Percentiles rank a stretch among this genome's conserved stretches.
Evolutionary conservation across 1,284 basidiomycete species (phyloP).

Genomic region (Coniophora puteana): DNA sequence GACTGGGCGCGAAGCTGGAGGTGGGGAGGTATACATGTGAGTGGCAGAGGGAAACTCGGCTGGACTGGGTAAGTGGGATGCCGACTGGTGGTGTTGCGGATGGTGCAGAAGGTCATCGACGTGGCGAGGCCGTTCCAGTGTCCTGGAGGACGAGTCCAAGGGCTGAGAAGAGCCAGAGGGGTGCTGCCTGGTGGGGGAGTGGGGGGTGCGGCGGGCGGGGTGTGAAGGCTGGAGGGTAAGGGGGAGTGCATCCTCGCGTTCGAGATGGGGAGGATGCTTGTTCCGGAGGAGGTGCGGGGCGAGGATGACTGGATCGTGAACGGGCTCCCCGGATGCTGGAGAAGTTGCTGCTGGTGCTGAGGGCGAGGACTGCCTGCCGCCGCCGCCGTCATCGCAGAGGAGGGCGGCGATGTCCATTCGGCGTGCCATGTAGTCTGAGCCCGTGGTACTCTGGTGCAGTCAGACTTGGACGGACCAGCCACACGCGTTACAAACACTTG

Average conservation of each 20-base stretch:
- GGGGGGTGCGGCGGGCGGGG: constrained; percentile 18
- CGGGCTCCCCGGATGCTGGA: constrained; percentile 7
- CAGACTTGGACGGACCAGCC: too few species aligned
- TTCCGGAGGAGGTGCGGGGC: constrained; percentile 34
- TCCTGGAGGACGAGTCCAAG: constrained; percentile 1
- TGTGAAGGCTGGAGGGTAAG: constrained; percentile 17
- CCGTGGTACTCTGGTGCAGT: too few species aligned
- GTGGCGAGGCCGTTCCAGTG: constrained; percentile 14
- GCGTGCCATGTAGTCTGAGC: constrained; percentile 49
- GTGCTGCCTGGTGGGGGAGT: constrained; percentile 7
- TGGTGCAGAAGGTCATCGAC: constrained; percentile 21
- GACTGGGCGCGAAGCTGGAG: constrained; percentile 2
- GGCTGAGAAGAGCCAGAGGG: constrained; percentile 2
- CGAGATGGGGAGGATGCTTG: constrained; percentile 14
- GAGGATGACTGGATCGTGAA: constrained; percentile 31
- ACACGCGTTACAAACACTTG: too few species aligned
- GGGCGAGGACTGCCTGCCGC: constrained; percentile 13
- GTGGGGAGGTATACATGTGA: constrained; percentile 11
- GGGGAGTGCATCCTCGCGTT: constrained; percentile 20
- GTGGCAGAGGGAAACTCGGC: constrained; percentile 7
- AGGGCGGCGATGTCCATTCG: constrained; percentile 71
- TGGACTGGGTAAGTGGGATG: not conserved
- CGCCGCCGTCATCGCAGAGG: constrained; percentile 47
- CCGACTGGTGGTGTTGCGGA: constrained; percentile 4
- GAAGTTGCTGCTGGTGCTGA: constrained; percentile 4